A percentile compares a stretch with the other conserved stretches of the same genome.
phyloP scores from a whole-genome alignment of 208 protist species.

The Acanthamoeba triangularis region DNA sequence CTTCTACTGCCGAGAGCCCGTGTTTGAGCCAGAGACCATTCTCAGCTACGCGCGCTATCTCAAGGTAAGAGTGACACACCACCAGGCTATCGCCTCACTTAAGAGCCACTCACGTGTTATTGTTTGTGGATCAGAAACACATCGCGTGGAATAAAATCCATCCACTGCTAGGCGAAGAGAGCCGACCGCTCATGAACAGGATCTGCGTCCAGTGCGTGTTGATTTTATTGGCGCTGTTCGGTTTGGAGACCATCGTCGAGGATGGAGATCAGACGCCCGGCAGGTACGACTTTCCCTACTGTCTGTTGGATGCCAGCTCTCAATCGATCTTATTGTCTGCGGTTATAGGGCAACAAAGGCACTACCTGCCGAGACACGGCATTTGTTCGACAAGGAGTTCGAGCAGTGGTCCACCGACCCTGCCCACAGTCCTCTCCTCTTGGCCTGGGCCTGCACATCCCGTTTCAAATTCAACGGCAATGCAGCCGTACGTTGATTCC shows the following conservation, averaged over 20 bases:
- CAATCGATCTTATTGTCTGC: too few relatives aligned
- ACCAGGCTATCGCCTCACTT: too few relatives aligned
- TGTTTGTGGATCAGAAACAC: neutral
- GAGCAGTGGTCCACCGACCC: neutral
- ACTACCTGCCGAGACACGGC: neutral
- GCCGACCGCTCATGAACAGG: neutral
- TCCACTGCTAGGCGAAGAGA: neutral
- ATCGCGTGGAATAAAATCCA: neutral
- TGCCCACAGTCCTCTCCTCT: neutral
- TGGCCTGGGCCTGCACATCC: slow-evolving; percentile 21
- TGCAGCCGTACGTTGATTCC: neutral
- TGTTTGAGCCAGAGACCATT: neutral
- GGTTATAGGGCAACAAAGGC: too few relatives aligned
- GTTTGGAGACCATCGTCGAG: neutral
- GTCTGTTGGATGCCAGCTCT: too few relatives aligned
- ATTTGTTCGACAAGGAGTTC: slow-evolving; percentile 27
- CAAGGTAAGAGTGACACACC: neutral
- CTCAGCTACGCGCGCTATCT: neutral
- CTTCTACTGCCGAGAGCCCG: neutral
- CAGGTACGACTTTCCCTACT: neutral
- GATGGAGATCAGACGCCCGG: neutral
- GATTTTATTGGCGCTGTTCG: neutral
- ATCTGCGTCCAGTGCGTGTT: slow-evolving; percentile 23
- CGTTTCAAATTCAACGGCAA: neutral
- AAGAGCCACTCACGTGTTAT: too few relatives aligned